Percentiles rank a stretch among this genome's conserved stretches.
phyloP scores from a whole-genome alignment of 2,329 filamentous ascomycete species.

The Pestalotiopsis sp. region DNA sequence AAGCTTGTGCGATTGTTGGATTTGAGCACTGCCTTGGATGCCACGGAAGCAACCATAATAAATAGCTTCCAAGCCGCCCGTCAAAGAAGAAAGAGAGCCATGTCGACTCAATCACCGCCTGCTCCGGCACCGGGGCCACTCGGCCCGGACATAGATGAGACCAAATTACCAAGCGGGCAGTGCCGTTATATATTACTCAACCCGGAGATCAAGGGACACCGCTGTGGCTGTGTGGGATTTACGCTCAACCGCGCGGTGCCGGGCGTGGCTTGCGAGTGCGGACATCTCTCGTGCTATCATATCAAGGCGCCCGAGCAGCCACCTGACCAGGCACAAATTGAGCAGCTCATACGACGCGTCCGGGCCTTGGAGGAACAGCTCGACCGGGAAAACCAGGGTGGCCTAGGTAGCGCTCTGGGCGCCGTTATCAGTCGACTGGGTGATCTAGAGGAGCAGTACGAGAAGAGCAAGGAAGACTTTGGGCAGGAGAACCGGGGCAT shows the following conservation, averaged over 20 bases:
- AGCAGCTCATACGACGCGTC: conserved; percentile 49
- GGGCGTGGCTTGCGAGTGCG: conserved; percentile 59
- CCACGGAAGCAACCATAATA: not conserved
- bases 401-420: conserved; percentile 33
- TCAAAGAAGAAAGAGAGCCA: conserved; percentile 14
- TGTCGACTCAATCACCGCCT: conserved; percentile 30
- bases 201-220: conserved; percentile 58
- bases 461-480: conserved; percentile 54
- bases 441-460: conserved; percentile 56
- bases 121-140: conserved; percentile 28
- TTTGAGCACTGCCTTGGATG: conserved; percentile 25
- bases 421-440: conserved; percentile 46
- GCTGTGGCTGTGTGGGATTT: conserved; percentile 62
- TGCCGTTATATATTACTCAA: conserved; percentile 62
- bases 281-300: conserved; percentile 63
- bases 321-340: conserved; percentile 48
- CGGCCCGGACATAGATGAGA: conserved; percentile 38
- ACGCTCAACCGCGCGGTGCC: conserved; percentile 55
- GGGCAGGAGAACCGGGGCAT: conserved; percentile 55
- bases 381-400: conserved; percentile 36
- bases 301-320: conserved; percentile 48
- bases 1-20: conserved; percentile 20
- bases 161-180: conserved; percentile 56
- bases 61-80: not conserved
- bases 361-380: conserved; percentile 47